These are phyloP conservation scores for Lichtheimia ramosa DNA, from an alignment of 371 early-diverging fungal genomes.

Conservation along the genomic window DNA sequence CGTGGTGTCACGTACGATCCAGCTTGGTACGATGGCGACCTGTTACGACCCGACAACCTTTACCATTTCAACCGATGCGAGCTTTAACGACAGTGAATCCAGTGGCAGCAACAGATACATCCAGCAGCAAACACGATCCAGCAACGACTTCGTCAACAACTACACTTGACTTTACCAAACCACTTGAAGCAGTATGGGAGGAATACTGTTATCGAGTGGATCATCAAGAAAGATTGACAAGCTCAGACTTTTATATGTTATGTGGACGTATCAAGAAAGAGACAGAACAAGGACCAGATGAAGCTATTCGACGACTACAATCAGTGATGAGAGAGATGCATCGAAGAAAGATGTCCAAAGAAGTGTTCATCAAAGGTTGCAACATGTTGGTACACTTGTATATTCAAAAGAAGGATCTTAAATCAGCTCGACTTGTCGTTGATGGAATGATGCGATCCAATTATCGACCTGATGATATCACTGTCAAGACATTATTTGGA, in stretches of 20 bases:
- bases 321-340: constrained; percentile 23
- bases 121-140: too few species aligned
- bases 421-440: constrained; percentile 32
- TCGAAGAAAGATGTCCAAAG: constrained; percentile 5
- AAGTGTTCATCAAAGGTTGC: constrained; percentile 25
- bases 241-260: not conserved
- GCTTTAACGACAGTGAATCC: too few species aligned
- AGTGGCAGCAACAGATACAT: too few species aligned
- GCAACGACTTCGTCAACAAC: not conserved
- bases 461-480: constrained; percentile 7
- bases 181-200: not conserved
- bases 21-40: too few species aligned
- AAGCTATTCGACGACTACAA: constrained; percentile 21
- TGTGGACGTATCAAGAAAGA: constrained; percentile 11
- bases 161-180: not conserved
- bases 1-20: too few species aligned
- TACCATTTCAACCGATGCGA: too few species aligned
- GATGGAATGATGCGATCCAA: constrained; percentile 23
- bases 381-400: constrained; percentile 41
- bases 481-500: constrained; percentile 25
- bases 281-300: not conserved
- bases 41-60: too few species aligned
- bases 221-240: not conserved
- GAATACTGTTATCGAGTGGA: constrained; percentile 1
- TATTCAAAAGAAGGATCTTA: constrained; percentile 17